These are phyloP conservation scores for Parietichytrium sp. DNA, from an alignment of 108 stramenopile genomes.

Conservation along the genomic window DNA sequence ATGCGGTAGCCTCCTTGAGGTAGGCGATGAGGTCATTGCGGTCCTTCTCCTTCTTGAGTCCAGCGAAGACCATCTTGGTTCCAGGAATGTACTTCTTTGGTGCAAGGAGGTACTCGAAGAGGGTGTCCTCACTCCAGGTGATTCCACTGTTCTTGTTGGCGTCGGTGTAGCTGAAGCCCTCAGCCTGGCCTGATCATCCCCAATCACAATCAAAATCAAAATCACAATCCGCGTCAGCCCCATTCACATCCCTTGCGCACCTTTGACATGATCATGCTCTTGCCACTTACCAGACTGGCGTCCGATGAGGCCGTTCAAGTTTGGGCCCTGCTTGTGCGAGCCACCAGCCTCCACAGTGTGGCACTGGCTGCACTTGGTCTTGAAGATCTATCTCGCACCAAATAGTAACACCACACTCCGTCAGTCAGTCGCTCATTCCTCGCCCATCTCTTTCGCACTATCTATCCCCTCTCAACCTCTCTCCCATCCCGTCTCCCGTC, in stretches of 20 bases:
- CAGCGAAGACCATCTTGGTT: slow-evolving; percentile 99
- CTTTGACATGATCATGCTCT: background rate
- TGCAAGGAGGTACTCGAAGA: slow-evolving; percentile 84
- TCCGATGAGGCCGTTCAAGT: slow-evolving; percentile 97
- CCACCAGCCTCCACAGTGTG: slow-evolving; percentile 97
- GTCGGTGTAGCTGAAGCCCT: slow-evolving; percentile 90
- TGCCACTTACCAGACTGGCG: slow-evolving; percentile 70
- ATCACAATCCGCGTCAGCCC: background rate
- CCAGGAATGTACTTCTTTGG: slow-evolving; percentile 92
- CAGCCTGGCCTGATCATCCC: slow-evolving; percentile 90
- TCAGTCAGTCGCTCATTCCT: too few species aligned
- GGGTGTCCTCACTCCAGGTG: slow-evolving; percentile 75
- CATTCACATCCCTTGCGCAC: background rate
- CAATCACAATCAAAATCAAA: too few species aligned
- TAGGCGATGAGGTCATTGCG: slow-evolving; percentile 97
- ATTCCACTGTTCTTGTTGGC: slow-evolving; percentile 94
- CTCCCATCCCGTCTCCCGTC: too few species aligned
- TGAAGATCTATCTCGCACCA: too few species aligned
- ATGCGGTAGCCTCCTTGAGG: slow-evolving; percentile 79
- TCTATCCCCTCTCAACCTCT: too few species aligned
- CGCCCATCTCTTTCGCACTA: too few species aligned
- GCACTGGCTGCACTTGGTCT: slow-evolving; percentile 92
- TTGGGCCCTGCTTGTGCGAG: slow-evolving; percentile 98
- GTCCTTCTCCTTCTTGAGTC: slow-evolving; percentile 93
- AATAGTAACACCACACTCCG: too few species aligned